Percentiles rank a stretch among this genome's conserved stretches.
These are phyloP conservation scores for Endocladia muricata DNA, from an alignment of 31 red algal genomes.

Conservation along the genomic window DNA sequence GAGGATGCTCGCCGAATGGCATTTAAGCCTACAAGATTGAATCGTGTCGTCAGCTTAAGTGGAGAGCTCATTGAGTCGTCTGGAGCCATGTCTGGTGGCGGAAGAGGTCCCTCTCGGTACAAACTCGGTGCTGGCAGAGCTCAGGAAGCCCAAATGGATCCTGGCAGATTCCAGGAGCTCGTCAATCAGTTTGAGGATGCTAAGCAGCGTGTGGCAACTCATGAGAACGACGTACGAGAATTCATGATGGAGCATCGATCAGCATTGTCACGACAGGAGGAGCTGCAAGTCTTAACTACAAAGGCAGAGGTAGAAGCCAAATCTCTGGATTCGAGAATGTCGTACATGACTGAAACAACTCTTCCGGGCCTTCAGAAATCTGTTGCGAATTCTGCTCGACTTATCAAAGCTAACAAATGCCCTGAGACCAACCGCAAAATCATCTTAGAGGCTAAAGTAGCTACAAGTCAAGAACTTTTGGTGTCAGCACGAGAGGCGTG, in stretches of 20 bases:
- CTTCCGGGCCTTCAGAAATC: slow-evolving; percentile 27
- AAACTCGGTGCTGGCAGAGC: slow-evolving; percentile 34
- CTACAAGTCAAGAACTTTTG: not conserved
- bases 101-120: slow-evolving; percentile 43
- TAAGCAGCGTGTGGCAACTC: not conserved
- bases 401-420: not conserved
- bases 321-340: slow-evolving; percentile 19
- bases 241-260: not conserved
- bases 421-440: slow-evolving; percentile 7
- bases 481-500: slow-evolving; percentile 29
- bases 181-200: slow-evolving; percentile 15
- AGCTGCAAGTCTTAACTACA: slow-evolving; percentile 25
- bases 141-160: slow-evolving; percentile 22
- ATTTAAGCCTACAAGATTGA: slow-evolving; percentile 80
- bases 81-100: slow-evolving; percentile 93
- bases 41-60: slow-evolving; percentile 82
- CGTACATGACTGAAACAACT: slow-evolving; percentile 37
- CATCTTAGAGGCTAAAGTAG: slow-evolving; percentile 11
- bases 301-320: slow-evolving; percentile 26
- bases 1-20: slow-evolving; percentile 86
- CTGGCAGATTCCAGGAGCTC: slow-evolving; percentile 17
- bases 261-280: not conserved
- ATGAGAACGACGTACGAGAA: not conserved
- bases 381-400: not conserved
- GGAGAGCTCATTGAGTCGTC: slow-evolving; percentile 94